Conservation (phyloP, 1,284 basidiomycete genomes). For the Pseudozyma sp. region DNA sequence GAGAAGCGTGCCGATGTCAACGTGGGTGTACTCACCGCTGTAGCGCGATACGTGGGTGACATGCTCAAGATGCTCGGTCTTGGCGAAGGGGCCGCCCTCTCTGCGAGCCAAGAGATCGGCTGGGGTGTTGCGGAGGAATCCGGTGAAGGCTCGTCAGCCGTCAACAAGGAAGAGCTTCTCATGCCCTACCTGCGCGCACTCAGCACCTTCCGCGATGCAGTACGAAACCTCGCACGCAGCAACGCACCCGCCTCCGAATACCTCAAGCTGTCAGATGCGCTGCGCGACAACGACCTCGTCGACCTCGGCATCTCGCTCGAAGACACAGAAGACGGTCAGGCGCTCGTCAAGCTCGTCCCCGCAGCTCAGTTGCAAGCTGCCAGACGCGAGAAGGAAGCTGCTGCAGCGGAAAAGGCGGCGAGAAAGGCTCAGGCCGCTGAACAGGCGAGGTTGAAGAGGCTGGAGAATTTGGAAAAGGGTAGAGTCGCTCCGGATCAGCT, state of each 20-base stretch:
- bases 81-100: slow-evolving; percentile 76
- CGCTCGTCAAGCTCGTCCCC: slow-evolving; percentile 88
- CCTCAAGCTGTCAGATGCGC: slow-evolving; percentile 74
- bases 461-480: slow-evolving; percentile 87
- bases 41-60: slow-evolving; percentile 84
- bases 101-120: slow-evolving; percentile 53
- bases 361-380: slow-evolving; percentile 84
- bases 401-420: slow-evolving; percentile 79
- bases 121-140: slow-evolving; percentile 58
- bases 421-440: slow-evolving; percentile 82
- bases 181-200: slow-evolving; percentile 90
- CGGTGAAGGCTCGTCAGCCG: slow-evolving; percentile 29
- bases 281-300: slow-evolving; percentile 89
- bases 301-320: slow-evolving; percentile 94
- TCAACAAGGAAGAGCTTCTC: slow-evolving; percentile 82
- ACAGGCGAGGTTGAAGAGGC: slow-evolving; percentile 78
- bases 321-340: slow-evolving; percentile 85
- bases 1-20: slow-evolving; percentile 73
- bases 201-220: slow-evolving; percentile 89
- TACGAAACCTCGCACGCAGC: slow-evolving; percentile 82
- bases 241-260: slow-evolving; percentile 57
- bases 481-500: slow-evolving; percentile 79
- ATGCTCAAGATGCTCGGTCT: slow-evolving; percentile 97
- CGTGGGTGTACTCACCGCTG: slow-evolving; percentile 77
- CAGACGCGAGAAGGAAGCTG: slow-evolving; percentile 88